Percentiles rank a stretch among this genome's conserved stretches.
Conservation (phyloP, 441 rosid species). For the Pelargonium fulgidum region DNA sequence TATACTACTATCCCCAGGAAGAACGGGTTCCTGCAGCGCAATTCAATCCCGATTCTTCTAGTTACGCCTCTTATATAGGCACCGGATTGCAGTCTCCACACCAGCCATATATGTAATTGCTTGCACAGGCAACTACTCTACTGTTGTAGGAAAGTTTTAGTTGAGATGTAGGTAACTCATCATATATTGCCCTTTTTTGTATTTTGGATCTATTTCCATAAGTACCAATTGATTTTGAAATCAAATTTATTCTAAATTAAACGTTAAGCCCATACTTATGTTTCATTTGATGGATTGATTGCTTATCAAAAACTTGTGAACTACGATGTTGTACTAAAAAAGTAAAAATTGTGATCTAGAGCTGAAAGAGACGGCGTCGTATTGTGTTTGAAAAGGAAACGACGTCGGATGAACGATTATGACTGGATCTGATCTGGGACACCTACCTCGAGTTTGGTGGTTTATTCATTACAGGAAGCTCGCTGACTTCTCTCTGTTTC, state of each 20-base stretch:
- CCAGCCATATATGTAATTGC: conserved; percentile 33
- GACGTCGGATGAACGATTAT: no score
- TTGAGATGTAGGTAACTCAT: conserved; percentile 1
- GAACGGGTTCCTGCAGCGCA: conserved; percentile 25
- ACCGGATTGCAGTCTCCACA: conserved; percentile 33
- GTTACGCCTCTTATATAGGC: conserved; percentile 26
- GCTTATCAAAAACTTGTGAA: no score
- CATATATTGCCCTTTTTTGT: not conserved
- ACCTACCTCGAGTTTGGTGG: no score
- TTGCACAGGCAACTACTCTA: not conserved
- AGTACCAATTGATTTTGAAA: not conserved
- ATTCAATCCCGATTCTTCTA: conserved; percentile 28
- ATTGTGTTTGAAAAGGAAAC: no score
- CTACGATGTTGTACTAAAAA: no score
- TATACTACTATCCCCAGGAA: conserved; percentile 35
- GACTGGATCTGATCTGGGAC: no score
- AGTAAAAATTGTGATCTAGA: no score
- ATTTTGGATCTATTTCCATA: not conserved
- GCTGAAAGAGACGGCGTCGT: no score
- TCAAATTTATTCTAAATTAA: not conserved
- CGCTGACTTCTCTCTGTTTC: no score
- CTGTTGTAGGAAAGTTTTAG: conserved; percentile 10
- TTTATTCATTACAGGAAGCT: no score
- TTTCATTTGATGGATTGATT: no score
- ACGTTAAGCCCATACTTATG: no score